A percentile compares a stretch with the other conserved stretches of the same genome.
phyloP scores from a whole-genome alignment of 2,329 filamentous ascomycete species.

The Monascus ruber region DNA sequence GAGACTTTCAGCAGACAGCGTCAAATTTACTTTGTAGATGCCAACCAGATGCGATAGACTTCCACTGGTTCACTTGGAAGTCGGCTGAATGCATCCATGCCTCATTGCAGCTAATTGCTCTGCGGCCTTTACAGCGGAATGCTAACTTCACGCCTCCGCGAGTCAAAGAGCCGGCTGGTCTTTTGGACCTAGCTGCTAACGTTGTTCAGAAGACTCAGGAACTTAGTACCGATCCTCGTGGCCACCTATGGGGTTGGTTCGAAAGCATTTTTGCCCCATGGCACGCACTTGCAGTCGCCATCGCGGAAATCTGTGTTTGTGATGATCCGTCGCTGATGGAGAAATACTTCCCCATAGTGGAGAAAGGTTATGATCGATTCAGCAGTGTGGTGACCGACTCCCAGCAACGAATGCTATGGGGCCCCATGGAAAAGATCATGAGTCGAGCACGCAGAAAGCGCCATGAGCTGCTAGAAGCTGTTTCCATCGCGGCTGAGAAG shows the following conservation, averaged over 20 bases:
- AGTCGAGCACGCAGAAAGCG: slow-evolving; percentile 10
- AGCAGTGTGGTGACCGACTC: slow-evolving; percentile 15
- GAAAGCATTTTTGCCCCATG: slow-evolving; percentile 19
- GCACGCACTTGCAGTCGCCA: slow-evolving; percentile 21
- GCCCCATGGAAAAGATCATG: slow-evolving; percentile 20
- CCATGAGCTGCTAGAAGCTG: slow-evolving; percentile 1
- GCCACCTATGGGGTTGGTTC: slow-evolving; percentile 16
- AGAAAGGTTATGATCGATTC: slow-evolving; percentile 13
- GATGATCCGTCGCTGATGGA: slow-evolving; percentile 11
- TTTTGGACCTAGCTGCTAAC: slow-evolving; percentile 15
- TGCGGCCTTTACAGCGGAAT: slow-evolving; percentile 17
- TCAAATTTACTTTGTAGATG: slow-evolving; percentile 10
- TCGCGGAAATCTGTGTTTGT: slow-evolving; percentile 21
- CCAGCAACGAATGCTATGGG: slow-evolving; percentile 19
- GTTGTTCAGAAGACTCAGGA: slow-evolving; percentile 12
- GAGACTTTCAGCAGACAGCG: slow-evolving; percentile 13
- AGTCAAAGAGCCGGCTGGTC: slow-evolving; percentile 9
- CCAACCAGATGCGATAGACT: slow-evolving; percentile 9
- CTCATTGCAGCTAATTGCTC: slow-evolving; percentile 16
- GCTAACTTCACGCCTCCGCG: slow-evolving; percentile 12
- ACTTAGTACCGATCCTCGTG: slow-evolving; percentile 10
- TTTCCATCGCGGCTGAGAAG: not conserved
- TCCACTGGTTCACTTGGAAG: slow-evolving; percentile 16
- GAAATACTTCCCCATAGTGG: slow-evolving; percentile 15
- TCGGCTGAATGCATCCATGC: slow-evolving; percentile 12